Base-by-base conservation (phyloP, 495 filamentous ascomycete genomes). In the Annulohypoxylon stygium region DNA sequence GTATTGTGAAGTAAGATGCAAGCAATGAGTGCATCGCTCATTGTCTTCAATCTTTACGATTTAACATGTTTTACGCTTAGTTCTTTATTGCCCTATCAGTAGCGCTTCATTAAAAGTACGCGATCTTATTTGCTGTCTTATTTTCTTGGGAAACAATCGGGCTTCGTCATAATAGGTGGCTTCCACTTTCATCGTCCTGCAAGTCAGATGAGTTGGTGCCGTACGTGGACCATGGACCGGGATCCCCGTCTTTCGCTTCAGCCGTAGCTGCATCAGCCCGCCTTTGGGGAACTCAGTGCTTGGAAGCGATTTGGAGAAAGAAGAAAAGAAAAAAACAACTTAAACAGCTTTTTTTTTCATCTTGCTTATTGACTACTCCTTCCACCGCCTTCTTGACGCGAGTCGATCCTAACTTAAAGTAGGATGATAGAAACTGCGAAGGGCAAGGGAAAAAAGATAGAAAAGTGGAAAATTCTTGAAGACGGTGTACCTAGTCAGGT, bases 221-320 rank as follows among this genome's bases (percentile, higher is more conserved):
- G 54, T 58, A 39, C n/a, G n/a, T 26, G 59, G 45, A 25, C 7
- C 37, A 54, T 65, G 14, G 20, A 71, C 67, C 58, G 72, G 62
- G 62, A 74, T 71, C 67, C 71, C 72, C 67, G 72, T 67, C 63
- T 50, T 62, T 74, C 63, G 59, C 58, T 65, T 54, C 51, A 65
- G 67, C 61, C 16, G 39, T 70, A 50, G 45, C 59, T 69, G 53
- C 70, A 73, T 63, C 61, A 45, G n/a, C 61, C 61, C 60, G 61
- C 45, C 45, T 47, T 59, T 70, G 25, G 54, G 33, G 8, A 58
- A 58, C 33, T 53, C 64, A 30, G 5, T 30, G 30, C 30, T 30
- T 30, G 61, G 48, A 51, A 33, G 25, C 3, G 25, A 26, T 25
- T 25, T 25, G 48, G 48, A 26, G 33, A 26, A 23, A 54, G 50